Base-by-base conservation (phyloP, 257 asterid genomes). In the Orobanche coerulescens region DNA sequence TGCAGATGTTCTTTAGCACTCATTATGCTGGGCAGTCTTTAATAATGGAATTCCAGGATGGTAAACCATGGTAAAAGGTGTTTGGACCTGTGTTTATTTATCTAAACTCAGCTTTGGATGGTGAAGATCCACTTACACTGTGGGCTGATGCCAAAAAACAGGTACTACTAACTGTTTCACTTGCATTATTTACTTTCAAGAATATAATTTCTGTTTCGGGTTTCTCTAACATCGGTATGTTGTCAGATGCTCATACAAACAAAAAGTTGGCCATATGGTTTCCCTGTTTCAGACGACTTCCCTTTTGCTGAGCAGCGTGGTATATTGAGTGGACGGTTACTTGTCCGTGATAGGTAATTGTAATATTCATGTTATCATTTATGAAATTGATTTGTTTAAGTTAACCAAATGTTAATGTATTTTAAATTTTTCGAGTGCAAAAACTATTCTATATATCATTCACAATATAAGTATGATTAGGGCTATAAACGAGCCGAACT, bases 71-170 rank as follows among this genome's bases (percentile, higher is more conserved):
- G 96, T 85, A 67, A 66, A 88, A 83, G 77, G 90, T 88, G 22
- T 83, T 83, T 40, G 96, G 96, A 6, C 96, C 94, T 1, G 86
- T 88, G 56, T 62, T 78, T 23, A 43, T 81, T 1, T 88, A 85
- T 70, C 58, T 88, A 9, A 88, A 88, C 66, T 80, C 90, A 0
- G 72, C 47, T 49, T 20, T 65, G 2, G 68, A 40, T 2, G 68
- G 26, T 19, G 80, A 67, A 43, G 83, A 81, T 24, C 78, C 88
- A 10, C 74, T 73, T 54, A 13, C 75, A 7, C 70, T 88, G 6
- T 88, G 96, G 96, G 54, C 77, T 6, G 90, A 88, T 69, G 95
- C 96, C 22, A 85, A 81, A 58, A 79, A 79, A 31, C 90, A 81
- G 77, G 94, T 85, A 66, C n/a, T n/a, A n/a, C n/a, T n/a, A n/a